A percentile compares a stretch with the other conserved stretches of the same genome.
Evolutionary conservation across 768 basidiomycete species (phyloP).

Genomic region (Rhodotorula toruloides): DNA sequence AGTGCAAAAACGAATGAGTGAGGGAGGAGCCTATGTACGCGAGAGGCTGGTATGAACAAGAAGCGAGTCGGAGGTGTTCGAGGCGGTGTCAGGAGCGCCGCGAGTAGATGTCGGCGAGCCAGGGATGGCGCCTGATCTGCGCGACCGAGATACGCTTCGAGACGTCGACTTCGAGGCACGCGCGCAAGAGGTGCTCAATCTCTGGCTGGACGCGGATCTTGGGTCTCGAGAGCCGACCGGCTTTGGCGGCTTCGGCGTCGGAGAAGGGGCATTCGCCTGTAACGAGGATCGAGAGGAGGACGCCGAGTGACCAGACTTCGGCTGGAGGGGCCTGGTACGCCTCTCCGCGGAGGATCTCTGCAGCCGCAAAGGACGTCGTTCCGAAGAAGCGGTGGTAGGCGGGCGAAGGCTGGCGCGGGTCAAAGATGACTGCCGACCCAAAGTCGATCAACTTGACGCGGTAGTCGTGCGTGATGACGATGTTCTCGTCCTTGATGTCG

Average conservation of each 20-base stretch:
- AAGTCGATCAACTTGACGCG: constrained; percentile 95
- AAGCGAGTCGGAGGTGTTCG: too few species aligned
- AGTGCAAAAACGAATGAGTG: too few species aligned
- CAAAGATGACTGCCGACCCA: constrained; percentile 74
- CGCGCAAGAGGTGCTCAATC: constrained; percentile 30
- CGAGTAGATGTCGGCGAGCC: constrained; percentile 23
- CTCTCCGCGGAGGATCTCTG: constrained; percentile 48
- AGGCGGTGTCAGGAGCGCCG: too few species aligned
- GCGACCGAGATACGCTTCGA: constrained; percentile 21
- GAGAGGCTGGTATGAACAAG: too few species aligned
- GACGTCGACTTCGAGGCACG: constrained; percentile 33
- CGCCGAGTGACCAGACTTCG: constrained; percentile 51
- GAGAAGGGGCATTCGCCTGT: constrained; percentile 49
- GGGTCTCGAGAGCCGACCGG: constrained; percentile 19
- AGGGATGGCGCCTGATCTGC: constrained; percentile 29
- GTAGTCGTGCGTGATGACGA: constrained; percentile 40
- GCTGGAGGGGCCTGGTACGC: constrained; percentile 48
- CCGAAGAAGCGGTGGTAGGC: constrained; percentile 64
- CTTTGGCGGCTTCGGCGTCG: constrained; percentile 33
- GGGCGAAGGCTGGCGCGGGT: constrained; percentile 60
- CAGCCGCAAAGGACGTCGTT: constrained; percentile 42
- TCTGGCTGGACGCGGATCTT: constrained; percentile 18
- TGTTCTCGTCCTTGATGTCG: constrained; percentile 52
- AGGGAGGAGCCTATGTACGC: too few species aligned
- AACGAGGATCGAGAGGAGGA: constrained; percentile 50